A percentile compares a stretch with the other conserved stretches of the same genome.
phyloP scores from a whole-genome alignment of 1,284 basidiomycete species.

The Prillingera fragicola region DNA sequence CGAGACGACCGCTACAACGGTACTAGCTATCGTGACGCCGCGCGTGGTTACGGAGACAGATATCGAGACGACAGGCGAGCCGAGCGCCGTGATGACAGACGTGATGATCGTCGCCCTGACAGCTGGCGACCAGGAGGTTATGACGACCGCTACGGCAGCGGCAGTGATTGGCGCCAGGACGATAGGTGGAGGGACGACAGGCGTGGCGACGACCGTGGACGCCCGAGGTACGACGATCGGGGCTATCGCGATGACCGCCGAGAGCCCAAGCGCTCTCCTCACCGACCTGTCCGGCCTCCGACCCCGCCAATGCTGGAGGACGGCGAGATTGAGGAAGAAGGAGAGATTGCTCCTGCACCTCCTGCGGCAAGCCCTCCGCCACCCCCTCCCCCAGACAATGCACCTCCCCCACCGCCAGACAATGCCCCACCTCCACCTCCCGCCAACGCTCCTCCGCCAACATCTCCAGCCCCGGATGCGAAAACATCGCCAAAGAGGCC shows the following conservation, averaged over 20 bases:
- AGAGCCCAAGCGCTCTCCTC: too few relatives aligned
- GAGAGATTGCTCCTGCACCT: not conserved
- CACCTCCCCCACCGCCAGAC: slow-evolving; percentile 31
- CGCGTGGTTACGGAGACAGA: too few relatives aligned
- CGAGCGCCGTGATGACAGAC: not conserved
- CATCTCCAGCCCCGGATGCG: slow-evolving; percentile 15
- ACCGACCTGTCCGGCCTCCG: too few relatives aligned
- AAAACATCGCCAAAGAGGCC: slow-evolving; percentile 24
- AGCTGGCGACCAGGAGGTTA: not conserved
- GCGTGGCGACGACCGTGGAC: not conserved
- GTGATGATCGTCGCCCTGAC: not conserved
- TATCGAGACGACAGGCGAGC: not conserved
- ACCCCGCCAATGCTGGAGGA: slow-evolving; percentile 1
- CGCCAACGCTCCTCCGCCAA: slow-evolving; percentile 22
- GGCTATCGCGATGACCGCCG: not conserved
- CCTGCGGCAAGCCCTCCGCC: slow-evolving; percentile 2
- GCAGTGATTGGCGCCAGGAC: too few relatives aligned
- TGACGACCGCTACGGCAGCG: too few relatives aligned
- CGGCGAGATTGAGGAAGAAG: slow-evolving; percentile 8
- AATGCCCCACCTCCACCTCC: slow-evolving; percentile 41
- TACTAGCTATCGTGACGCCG: too few relatives aligned
- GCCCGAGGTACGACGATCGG: not conserved
- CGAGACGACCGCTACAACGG: not conserved
- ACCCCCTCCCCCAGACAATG: slow-evolving; percentile 13
- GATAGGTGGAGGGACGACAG: not conserved